phyloP scores from a whole-genome alignment of 2,329 filamentous ascomycete species.

The Trichocomaceae sp. region DNA sequence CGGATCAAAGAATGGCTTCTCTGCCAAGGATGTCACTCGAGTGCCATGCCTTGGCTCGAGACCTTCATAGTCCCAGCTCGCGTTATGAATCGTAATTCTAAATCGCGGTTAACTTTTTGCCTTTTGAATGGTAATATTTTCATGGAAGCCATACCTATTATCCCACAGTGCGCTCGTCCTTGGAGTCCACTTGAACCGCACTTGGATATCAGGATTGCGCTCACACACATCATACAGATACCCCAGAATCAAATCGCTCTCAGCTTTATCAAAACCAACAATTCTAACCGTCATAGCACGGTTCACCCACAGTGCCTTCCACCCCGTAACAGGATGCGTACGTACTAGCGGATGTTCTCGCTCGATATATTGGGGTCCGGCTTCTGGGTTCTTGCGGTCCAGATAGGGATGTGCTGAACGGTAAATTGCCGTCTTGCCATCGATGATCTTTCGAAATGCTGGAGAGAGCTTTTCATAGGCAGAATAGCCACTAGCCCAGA shows the following conservation, averaged over 20 bases:
- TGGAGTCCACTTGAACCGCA: conserved; percentile 65
- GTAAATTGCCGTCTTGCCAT: conserved; percentile 60
- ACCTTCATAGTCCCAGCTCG: conserved; percentile 66
- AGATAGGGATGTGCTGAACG: conserved; percentile 61
- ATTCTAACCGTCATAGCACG: conserved; percentile 62
- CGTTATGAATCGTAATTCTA: conserved; percentile 63
- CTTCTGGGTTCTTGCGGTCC: conserved; percentile 54
- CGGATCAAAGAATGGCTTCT: conserved; percentile 62
- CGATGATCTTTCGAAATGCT: conserved; percentile 62
- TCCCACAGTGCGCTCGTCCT: conserved; percentile 64
- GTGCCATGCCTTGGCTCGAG: conserved; percentile 63
- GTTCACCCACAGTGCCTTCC: conserved; percentile 69
- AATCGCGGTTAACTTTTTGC: neutral
- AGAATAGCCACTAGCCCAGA: conserved; percentile 65
- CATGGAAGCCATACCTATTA: conserved; percentile 45
- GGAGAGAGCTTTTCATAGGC: conserved; percentile 69
- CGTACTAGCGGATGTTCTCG: conserved; percentile 62
- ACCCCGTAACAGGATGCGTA: conserved; percentile 65
- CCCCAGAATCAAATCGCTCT: conserved; percentile 61
- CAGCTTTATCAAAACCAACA: conserved; percentile 60
- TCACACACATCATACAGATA: conserved; percentile 66
- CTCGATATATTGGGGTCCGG: conserved; percentile 61
- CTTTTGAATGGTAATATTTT: neutral
- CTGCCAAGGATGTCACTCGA: conserved; percentile 62
- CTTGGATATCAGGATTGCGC: conserved; percentile 63